Evolutionary conservation across 2,329 filamentous ascomycete species (phyloP).

Genomic region (Ascochyta clinopodiicola): DNA sequence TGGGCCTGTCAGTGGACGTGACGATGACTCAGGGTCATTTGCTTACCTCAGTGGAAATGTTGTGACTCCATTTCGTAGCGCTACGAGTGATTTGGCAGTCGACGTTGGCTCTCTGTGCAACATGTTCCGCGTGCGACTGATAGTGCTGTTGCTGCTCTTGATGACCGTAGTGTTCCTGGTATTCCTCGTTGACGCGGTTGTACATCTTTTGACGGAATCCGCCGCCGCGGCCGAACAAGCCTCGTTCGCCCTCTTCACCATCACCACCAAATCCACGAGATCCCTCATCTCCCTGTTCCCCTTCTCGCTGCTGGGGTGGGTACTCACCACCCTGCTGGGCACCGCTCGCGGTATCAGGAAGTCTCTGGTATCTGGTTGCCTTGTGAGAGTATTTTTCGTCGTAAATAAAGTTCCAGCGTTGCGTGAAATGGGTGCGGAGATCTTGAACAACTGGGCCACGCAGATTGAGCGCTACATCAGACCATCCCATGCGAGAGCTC

Average conservation of each 20-base stretch:
- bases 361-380: constrained; percentile 56
- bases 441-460: constrained; percentile 77
- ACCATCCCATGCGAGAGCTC: constrained; percentile 90
- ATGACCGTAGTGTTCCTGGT: constrained; percentile 34
- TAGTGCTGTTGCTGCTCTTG: constrained; percentile 21
- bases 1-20: constrained; percentile 22
- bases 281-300: constrained; percentile 45
- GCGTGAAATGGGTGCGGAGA: constrained; percentile 77
- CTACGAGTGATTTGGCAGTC: constrained; percentile 50
- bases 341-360: constrained; percentile 38
- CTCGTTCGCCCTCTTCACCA: constrained; percentile 42
- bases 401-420: constrained; percentile 93
- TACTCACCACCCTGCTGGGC: constrained; percentile 50
- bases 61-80: constrained; percentile 65
- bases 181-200: constrained; percentile 34
- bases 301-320: constrained; percentile 45
- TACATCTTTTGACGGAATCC: constrained; percentile 41
- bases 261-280: constrained; percentile 46
- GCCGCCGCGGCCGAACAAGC: constrained; percentile 37
- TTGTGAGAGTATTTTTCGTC: constrained; percentile 76
- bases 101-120: constrained; percentile 36
- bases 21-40: background rate
- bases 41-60: constrained; percentile 60
- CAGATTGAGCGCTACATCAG: constrained; percentile 80
- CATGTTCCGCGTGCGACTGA: constrained; percentile 41